These are phyloP conservation scores for Aspergillus hortae DNA, from an alignment of 2,329 filamentous ascomycete genomes.

Conservation along the genomic window DNA sequence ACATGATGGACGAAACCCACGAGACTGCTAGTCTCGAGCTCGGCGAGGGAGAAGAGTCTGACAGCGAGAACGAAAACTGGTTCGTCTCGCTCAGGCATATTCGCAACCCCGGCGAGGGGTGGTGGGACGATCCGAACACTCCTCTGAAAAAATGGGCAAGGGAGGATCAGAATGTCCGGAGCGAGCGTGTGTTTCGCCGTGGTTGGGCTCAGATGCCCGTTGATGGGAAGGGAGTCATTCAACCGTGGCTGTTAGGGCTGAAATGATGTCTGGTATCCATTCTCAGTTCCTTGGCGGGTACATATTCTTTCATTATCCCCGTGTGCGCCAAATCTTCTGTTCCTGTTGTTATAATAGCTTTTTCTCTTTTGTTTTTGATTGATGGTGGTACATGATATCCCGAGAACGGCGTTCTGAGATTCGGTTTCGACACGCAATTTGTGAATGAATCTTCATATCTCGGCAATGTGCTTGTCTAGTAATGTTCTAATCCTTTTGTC, in stretches of 20 bases:
- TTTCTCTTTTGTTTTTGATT: too few relatives aligned
- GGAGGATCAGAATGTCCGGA: conserved; percentile 29
- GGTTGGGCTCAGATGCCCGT: conserved; percentile 23
- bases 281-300: too few relatives aligned
- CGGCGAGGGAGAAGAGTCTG: conserved; percentile 19
- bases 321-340: too few relatives aligned
- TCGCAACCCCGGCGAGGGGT: conserved; percentile 18
- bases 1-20: conserved; percentile 20
- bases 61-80: conserved; percentile 24
- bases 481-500: too few relatives aligned
- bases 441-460: too few relatives aligned
- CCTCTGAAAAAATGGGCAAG: conserved; percentile 38
- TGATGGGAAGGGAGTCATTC: conserved; percentile 33
- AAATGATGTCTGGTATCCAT: not conserved
- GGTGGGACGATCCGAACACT: conserved; percentile 34
- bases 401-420: too few relatives aligned
- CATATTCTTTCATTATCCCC: too few relatives aligned
- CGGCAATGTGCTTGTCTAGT: too few relatives aligned
- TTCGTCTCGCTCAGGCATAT: conserved; percentile 27
- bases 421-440: too few relatives aligned
- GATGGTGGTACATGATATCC: too few relatives aligned
- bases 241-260: not conserved
- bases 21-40: conserved; percentile 38
- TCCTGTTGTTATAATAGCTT: too few relatives aligned
- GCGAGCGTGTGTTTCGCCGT: conserved; percentile 24